A percentile compares a stretch with the other conserved stretches of the same genome.
These are phyloP conservation scores for Pelargonium nanum DNA, from an alignment of 345 rosid genomes.

Conservation along the genomic window DNA sequence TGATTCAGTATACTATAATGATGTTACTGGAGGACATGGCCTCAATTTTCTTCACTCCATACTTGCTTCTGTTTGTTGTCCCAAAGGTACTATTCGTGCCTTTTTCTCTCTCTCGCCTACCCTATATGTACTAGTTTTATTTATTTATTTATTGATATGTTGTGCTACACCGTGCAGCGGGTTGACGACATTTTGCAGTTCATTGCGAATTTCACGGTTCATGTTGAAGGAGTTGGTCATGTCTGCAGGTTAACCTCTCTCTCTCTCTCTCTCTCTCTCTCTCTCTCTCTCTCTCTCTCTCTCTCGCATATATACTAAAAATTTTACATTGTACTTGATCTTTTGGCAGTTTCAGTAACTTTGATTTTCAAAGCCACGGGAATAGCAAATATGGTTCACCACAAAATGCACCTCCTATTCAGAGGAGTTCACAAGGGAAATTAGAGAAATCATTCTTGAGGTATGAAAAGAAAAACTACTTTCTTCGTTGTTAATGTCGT, in stretches of 20 bases:
- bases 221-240: conserved; percentile 93
- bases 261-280: background rate
- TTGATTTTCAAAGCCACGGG: conserved; percentile 82
- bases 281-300: background rate
- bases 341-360: conserved; percentile 67
- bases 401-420: conserved; percentile 27
- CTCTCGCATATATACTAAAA: background rate
- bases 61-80: conserved; percentile 73
- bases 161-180: conserved; percentile 43
- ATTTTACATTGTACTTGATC: conserved; percentile 1
- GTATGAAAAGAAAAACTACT: too few species aligned
- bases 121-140: background rate
- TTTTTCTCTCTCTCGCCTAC: conserved; percentile 1
- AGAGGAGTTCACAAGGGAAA: conserved; percentile 95
- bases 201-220: conserved; percentile 68
- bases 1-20: conserved; percentile 87
- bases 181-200: conserved; percentile 91
- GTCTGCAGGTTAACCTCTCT: conserved; percentile 64
- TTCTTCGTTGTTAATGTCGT: too few species aligned
- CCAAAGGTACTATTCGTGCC: conserved; percentile 49
- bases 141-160: conserved; percentile 4
- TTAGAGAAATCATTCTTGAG: conserved; percentile 97
- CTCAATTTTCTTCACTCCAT: conserved; percentile 91
- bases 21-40: conserved; percentile 97
- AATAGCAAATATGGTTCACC: conserved; percentile 83